A percentile compares a stretch with the other conserved stretches of the same genome.
These are phyloP conservation scores for Cyclotella atomus DNA, from an alignment of 108 stramenopile species.

Conservation along the genomic window DNA sequence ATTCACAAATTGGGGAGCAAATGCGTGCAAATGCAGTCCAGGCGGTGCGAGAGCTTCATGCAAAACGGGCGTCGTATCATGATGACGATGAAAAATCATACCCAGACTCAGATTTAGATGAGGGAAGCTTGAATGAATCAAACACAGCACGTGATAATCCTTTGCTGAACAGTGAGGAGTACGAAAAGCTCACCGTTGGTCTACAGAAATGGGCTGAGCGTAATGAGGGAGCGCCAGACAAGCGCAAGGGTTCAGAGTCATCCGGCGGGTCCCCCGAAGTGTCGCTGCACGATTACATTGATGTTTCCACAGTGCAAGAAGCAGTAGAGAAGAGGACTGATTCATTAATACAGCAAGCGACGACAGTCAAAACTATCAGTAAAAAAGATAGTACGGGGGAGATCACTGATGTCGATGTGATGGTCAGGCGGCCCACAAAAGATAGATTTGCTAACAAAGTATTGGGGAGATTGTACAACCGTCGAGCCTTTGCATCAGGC, in stretches of 20 bases:
- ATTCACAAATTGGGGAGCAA: slow-evolving; percentile 18
- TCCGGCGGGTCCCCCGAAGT: slow-evolving; percentile 43
- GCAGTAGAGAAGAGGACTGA: slow-evolving; percentile 14
- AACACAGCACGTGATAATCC: too few relatives aligned
- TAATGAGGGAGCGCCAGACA: slow-evolving; percentile 36
- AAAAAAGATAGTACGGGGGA: slow-evolving; percentile 1
- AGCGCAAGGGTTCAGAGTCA: slow-evolving; percentile 32
- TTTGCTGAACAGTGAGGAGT: slow-evolving; percentile 60
- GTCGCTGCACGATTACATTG: slow-evolving; percentile 39
- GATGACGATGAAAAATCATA: slow-evolving; percentile 30
- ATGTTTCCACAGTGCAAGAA: slow-evolving; percentile 25
- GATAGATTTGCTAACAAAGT: slow-evolving; percentile 86
- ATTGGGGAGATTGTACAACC: slow-evolving; percentile 75
- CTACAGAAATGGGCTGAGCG: slow-evolving; percentile 71
- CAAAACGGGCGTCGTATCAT: slow-evolving; percentile 1
- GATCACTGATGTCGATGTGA: slow-evolving; percentile 10
- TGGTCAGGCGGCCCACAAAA: slow-evolving; percentile 64
- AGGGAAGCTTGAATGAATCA: background rate
- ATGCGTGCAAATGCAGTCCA: slow-evolving; percentile 51
- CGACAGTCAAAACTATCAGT: background rate
- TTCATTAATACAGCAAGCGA: slow-evolving; percentile 15
- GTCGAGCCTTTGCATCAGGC: slow-evolving; percentile 80
- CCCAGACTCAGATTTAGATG: slow-evolving; percentile 20
- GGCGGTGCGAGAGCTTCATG: slow-evolving; percentile 61
- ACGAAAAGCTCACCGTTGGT: slow-evolving; percentile 59